Evolutionary conservation across 805 yeast genomes (phyloP), one percentile per base, ranked within the genome.

Genomic region (Candida nonsorbophila): DNA sequence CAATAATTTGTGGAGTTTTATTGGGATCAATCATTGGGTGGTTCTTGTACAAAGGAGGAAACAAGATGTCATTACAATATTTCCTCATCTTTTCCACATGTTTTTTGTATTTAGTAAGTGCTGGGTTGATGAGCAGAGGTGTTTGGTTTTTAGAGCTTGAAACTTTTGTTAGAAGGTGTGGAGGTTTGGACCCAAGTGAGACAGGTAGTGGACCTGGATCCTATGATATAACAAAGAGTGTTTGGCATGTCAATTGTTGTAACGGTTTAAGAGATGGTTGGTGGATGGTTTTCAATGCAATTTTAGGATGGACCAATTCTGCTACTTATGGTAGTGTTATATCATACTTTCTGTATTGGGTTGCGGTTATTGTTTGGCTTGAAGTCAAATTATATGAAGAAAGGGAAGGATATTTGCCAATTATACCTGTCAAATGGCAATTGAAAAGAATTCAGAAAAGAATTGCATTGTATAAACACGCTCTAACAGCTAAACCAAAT

Each of bases 211-310:
- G 70, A 1, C 70, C 71, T 2, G 71, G 70, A 3, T 59, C 68
- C 3, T 65, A 65, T 33, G 69, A 65, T 32, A 57, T 64, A 17
- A 37, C 50, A 24, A 53, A 42, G 17, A 52, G 63, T 32, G 56
- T 65, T 7, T 65, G 71, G 71, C 71, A 64, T 42, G 69, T 65
- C 14, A 63, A 65, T 44, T 65, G 71, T 40, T 65, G 70, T 34
- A 59, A 62, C 34, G 71, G 71, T 4, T 55, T 51, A 25, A 69
- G 63, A 20, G 70, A 63, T 27, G 59, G 62, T 1, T 60, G 66
- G 53, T 64, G 71, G 71, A 64, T 65, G 70, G 55, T 63, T 11
- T 54, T 60, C 36, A 64, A 62, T 28, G 69, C 71, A 20, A 47
- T 64, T 20, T 51, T 64, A 24, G 71, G 71, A 4, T 64, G 71